A percentile compares a stretch with the other conserved stretches of the same genome.
Conservation (phyloP, 2,329 filamentous ascomycete species). For the Ophiostoma australiae region DNA sequence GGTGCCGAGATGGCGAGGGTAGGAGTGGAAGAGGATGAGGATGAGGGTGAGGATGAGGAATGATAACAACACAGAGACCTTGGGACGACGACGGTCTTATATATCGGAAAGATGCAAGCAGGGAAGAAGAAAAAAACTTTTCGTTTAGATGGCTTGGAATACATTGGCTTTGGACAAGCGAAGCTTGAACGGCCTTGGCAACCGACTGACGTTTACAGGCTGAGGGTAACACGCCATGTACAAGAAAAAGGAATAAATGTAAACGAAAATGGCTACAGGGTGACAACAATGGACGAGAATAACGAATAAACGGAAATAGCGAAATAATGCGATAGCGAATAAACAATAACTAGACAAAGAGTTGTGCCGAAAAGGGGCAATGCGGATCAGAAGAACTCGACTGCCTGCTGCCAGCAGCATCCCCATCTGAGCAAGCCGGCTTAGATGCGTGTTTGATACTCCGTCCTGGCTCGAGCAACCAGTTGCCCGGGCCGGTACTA, state of each 20-base stretch:
- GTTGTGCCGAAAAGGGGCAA: neutral
- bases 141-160: neutral
- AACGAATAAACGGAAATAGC: neutral
- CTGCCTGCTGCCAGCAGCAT: neutral
- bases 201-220: neutral
- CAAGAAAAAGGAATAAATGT: neutral
- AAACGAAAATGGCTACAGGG: neutral
- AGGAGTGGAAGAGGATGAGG: neutral
- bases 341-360: neutral
- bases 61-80: neutral
- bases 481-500: neutral
- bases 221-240: neutral
- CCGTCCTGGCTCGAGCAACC: neutral
- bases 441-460: neutral
- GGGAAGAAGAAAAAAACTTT: neutral
- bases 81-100: neutral
- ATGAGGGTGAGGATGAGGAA: neutral
- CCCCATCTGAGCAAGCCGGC: neutral
- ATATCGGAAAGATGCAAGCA: neutral
- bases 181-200: neutral
- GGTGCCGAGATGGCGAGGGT: neutral
- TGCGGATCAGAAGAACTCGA: neutral
- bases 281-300: neutral
- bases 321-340: neutral
- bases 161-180: conserved; percentile 5